Percentiles rank a stretch among this genome's conserved stretches.
Evolutionary conservation across 495 filamentous ascomycete genomes (phyloP).

Genomic region (Xylaria cubensis): DNA sequence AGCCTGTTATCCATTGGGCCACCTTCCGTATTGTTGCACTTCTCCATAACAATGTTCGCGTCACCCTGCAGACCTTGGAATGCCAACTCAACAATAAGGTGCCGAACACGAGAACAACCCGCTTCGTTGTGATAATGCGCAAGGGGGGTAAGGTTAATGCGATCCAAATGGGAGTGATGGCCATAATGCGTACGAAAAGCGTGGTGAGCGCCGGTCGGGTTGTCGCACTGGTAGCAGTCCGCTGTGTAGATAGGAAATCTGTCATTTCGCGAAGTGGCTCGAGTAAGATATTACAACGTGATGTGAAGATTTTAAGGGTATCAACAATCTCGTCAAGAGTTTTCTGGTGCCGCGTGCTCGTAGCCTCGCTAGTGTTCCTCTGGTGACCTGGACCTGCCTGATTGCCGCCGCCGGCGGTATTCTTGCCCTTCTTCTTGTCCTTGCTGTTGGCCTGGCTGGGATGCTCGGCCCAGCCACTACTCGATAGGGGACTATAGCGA

Average conservation of each 20-base stretch:
- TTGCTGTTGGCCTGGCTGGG: conserved; percentile 33
- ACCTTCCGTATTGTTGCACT: conserved; percentile 74
- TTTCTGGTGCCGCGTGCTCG: conserved; percentile 70
- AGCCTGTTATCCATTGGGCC: conserved; percentile 74
- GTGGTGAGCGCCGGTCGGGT: conserved; percentile 90
- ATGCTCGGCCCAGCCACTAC: conserved; percentile 71
- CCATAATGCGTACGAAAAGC: conserved; percentile 85
- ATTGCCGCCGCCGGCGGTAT: conserved; percentile 46
- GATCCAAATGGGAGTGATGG: conserved; percentile 89
- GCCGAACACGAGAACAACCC: conserved; percentile 78
- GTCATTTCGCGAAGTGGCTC: conserved; percentile 88
- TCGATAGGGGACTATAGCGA: conserved; percentile 88
- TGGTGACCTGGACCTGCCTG: conserved; percentile 56
- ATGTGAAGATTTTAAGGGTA: conserved; percentile 84
- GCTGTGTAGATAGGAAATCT: conserved; percentile 90
- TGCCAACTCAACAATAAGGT: conserved; percentile 90
- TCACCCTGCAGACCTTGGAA: conserved; percentile 82
- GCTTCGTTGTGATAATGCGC: conserved; percentile 83
- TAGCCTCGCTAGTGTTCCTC: conserved; percentile 63
- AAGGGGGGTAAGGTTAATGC: conserved; percentile 79
- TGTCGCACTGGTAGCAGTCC: conserved; percentile 88
- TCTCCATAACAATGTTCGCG: conserved; percentile 89
- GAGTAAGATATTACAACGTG: conserved; percentile 86
- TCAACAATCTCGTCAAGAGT: conserved; percentile 98
- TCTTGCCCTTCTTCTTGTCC: conserved; percentile 57